Evolutionary conservation across 108 stramenopile genomes (phyloP).

Genomic region (Parietichytrium sp.): DNA sequence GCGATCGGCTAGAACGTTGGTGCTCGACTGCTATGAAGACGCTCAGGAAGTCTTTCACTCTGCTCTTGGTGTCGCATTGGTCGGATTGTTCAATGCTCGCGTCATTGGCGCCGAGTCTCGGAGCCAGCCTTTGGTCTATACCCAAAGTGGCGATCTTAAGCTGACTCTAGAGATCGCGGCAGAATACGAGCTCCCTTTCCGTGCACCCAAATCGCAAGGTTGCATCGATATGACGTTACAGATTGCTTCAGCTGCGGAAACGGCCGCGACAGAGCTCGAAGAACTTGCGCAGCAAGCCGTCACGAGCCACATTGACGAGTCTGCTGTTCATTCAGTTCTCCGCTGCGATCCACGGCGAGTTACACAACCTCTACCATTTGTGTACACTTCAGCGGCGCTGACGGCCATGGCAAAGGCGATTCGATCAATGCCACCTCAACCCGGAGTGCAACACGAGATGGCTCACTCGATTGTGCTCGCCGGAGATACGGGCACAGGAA

Average conservation of each 20-base stretch:
- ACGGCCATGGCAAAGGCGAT: constrained; percentile 32
- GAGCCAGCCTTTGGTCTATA: not conserved
- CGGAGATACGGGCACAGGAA: constrained; percentile 20
- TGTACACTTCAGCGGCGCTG: not conserved
- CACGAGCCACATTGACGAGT: not conserved
- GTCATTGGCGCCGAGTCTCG: not conserved
- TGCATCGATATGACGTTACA: not conserved
- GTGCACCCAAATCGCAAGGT: not conserved
- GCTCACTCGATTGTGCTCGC: not conserved
- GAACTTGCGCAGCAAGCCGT: not conserved
- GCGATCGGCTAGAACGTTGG: not conserved
- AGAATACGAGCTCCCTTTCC: not conserved
- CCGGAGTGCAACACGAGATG: not conserved
- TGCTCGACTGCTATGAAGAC: constrained; percentile 23
- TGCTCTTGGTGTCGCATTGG: constrained; percentile 20
- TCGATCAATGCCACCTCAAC: not conserved
- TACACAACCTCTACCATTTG: not conserved
- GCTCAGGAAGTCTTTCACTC: not conserved
- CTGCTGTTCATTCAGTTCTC: not conserved
- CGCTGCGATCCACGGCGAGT: not conserved
- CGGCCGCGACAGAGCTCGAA: not conserved
- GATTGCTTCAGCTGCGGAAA: not conserved
- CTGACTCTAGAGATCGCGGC: constrained; percentile 12
- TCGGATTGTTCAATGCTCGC: constrained; percentile 12
- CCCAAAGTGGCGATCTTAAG: not conserved